Percentiles rank a stretch among this genome's conserved stretches.
These are phyloP conservation scores for Aspergillus mulundensis DNA, from an alignment of 495 filamentous ascomycete genomes.

Conservation along the genomic window DNA sequence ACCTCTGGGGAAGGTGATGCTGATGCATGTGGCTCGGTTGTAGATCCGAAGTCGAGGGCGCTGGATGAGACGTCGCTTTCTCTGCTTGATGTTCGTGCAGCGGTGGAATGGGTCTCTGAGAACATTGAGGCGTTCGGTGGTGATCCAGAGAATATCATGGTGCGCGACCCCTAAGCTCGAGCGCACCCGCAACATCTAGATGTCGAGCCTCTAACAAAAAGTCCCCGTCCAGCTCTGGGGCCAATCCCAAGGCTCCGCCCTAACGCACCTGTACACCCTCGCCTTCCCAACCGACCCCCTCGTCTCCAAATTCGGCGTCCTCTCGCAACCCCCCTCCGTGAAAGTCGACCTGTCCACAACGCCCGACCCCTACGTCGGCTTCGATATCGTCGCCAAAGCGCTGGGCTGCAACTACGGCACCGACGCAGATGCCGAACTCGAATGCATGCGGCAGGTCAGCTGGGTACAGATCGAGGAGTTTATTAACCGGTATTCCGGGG, in stretches of 20 bases:
- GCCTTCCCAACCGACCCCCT: constrained; percentile 20
- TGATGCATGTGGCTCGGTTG: not conserved
- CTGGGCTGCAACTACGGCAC: constrained; percentile 40
- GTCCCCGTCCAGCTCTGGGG: constrained; percentile 33
- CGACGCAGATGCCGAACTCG: constrained; percentile 27
- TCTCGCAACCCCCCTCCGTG: constrained; percentile 10
- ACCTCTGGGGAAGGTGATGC: too few relatives aligned
- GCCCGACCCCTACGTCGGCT: constrained; percentile 28
- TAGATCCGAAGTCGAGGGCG: constrained; percentile 19
- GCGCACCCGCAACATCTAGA: too few relatives aligned
- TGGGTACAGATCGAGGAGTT: constrained; percentile 33
- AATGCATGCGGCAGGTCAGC: constrained; percentile 46
- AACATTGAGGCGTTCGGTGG: constrained; percentile 57
- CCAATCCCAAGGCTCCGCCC: constrained; percentile 29
- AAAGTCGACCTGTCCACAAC: not conserved
- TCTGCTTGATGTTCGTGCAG: constrained; percentile 56
- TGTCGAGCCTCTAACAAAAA: constrained; percentile 23
- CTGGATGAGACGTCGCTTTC: constrained; percentile 32
- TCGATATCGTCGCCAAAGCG: constrained; percentile 39
- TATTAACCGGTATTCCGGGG: constrained; percentile 26
- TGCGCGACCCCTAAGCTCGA: too few relatives aligned
- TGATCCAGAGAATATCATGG: constrained; percentile 42
- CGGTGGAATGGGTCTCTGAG: constrained; percentile 51
- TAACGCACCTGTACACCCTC: constrained; percentile 20
- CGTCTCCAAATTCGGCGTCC: constrained; percentile 15